Evolutionary conservation across 176 grass and related monocot species (phyloP).

Genomic region (bread wheat (Triticum aestivum)): DNA sequence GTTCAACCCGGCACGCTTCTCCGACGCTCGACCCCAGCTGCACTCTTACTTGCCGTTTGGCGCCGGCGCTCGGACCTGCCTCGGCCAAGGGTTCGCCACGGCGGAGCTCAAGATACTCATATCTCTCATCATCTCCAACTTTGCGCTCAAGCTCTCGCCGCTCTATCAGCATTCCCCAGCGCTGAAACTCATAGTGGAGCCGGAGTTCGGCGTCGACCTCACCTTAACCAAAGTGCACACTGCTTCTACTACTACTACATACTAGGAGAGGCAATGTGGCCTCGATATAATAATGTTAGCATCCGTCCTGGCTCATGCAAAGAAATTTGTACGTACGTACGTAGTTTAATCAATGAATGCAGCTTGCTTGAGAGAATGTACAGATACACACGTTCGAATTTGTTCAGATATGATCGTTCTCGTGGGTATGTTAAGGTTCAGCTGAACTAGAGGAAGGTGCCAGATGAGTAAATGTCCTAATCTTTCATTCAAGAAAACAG

Average conservation of each 20-base stretch:
- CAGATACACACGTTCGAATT: conserved; percentile 20
- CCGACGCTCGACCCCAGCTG: conserved; percentile 55
- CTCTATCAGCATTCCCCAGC: conserved; percentile 66
- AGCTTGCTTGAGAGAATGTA: conserved; percentile 14
- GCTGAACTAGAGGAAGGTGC: background rate
- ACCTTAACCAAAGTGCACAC: conserved; percentile 41
- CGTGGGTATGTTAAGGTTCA: conserved; percentile 15
- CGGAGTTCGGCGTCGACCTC: conserved; percentile 75
- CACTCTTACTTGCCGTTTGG: conserved; percentile 87
- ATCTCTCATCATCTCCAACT: conserved; percentile 75
- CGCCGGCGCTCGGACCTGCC: conserved; percentile 86
- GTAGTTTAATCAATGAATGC: background rate
- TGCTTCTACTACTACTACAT: background rate
- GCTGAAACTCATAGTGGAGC: conserved; percentile 82
- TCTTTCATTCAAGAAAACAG: background rate
- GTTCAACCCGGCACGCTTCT: conserved; percentile 87
- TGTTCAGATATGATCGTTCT: conserved; percentile 17
- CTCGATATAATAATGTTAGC: background rate
- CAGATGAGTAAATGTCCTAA: background rate
- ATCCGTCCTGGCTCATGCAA: background rate
- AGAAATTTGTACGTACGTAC: background rate
- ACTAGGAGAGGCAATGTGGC: conserved; percentile 1
- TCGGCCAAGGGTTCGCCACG: conserved; percentile 91
- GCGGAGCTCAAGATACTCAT: conserved; percentile 87
- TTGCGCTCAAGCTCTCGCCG: conserved; percentile 54